Evolutionary conservation across 257 asterid species (phyloP), one percentile per base, ranked within the genome.

Genomic region (Jacaranda copaia): DNA sequence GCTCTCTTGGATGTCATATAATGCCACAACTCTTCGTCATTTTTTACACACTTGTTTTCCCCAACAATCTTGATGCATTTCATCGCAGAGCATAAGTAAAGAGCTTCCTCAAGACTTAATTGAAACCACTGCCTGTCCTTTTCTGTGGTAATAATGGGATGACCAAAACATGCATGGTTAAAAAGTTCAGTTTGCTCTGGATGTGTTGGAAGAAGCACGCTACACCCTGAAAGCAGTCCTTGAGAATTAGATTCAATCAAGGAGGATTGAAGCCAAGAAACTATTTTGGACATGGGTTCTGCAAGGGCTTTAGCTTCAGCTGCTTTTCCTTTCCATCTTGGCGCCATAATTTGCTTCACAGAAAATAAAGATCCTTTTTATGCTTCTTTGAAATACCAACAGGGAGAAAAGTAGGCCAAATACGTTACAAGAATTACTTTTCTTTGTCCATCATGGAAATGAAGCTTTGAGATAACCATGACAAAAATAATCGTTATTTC

Each of bases 51-150:
- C 5, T 82, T 69, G 55, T 87, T 68, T 53, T 80, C 88, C 25
- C 85, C 91, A 3, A 84, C 79, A 63, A 92, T 16, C 39, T 80
- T 72, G 78, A 94, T 84, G 88, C 97, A 94, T 79, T 87, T 87
- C 68, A 89, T 64, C 36, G 79, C 64, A n/a, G 76, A 73, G 71
- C 77, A 81, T 36, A 94, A 74, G 84, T 87, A 94, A 59, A 91
- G 84, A 16, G 96, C 94, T 82, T 94, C 99, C 76, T 92, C 98
- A 11, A 81, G 65, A 73, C 90, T 80, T 12, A 94, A 76, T 20
- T 89, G 88, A 76, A 88, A 89, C 98, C 93, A 88, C 70, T 88
- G 98, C 38, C 77, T 85, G 15, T 85, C 89, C 80, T 83, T 90
- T 75, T 88, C 88, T 8, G 87, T 65, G 8, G 93, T 81, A 60